Evolutionary conservation across 805 yeast species (phyloP).

Genomic region (Blastobotrys muscicola): DNA sequence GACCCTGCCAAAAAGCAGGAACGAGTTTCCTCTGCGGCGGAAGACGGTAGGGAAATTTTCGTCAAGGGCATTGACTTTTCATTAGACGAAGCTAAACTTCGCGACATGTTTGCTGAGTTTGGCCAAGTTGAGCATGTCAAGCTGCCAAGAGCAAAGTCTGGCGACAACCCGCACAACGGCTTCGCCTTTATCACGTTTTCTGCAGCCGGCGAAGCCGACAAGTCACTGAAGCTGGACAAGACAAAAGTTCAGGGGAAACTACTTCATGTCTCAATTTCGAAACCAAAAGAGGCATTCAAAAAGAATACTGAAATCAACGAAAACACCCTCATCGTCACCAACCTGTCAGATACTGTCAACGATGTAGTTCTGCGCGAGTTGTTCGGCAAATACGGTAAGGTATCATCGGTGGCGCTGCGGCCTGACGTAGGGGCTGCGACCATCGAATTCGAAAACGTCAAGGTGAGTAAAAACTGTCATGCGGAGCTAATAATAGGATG

Average conservation of each 20-base stretch:
- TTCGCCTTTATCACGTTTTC: slow-evolving; percentile 54
- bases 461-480: not conserved
- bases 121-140: slow-evolving; percentile 47
- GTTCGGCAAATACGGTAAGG: slow-evolving; percentile 11
- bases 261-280: slow-evolving; percentile 41
- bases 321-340: slow-evolving; percentile 8
- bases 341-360: slow-evolving; percentile 12
- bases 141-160: slow-evolving; percentile 36
- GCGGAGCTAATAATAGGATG: slow-evolving; percentile 4
- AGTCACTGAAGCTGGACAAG: slow-evolving; percentile 38
- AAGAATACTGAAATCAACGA: not conserved
- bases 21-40: slow-evolving; percentile 35
- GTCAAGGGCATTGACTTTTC: slow-evolving; percentile 45
- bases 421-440: slow-evolving; percentile 10
- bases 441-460: slow-evolving; percentile 9
- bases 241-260: slow-evolving; percentile 36
- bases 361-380: slow-evolving; percentile 6
- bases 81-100: slow-evolving; percentile 33
- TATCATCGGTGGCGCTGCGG: slow-evolving; percentile 3
- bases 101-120: slow-evolving; percentile 34
- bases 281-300: slow-evolving; percentile 2
- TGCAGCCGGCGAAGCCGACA: slow-evolving; percentile 35
- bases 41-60: slow-evolving; percentile 49
- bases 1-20: slow-evolving; percentile 39
- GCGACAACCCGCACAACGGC: slow-evolving; percentile 42